Percentiles rank a stretch among this genome's conserved stretches.
These are phyloP conservation scores for Leccinellum rugosiceps DNA, from an alignment of 768 basidiomycete species.

Conservation along the genomic window DNA sequence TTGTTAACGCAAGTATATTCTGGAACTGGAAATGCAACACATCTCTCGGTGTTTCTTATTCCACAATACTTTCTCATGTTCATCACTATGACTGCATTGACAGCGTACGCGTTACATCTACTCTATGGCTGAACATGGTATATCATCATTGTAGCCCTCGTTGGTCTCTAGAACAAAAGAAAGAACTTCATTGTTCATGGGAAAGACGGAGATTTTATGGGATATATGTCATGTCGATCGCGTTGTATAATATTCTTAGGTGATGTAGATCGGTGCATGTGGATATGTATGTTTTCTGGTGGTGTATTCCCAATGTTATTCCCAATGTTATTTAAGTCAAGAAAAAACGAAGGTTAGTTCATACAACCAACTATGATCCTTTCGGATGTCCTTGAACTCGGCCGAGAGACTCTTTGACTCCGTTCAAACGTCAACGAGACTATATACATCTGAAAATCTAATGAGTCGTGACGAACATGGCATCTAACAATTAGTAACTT, in stretches of 20 bases:
- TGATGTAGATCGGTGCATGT: not conserved
- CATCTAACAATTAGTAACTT: too few relatives aligned
- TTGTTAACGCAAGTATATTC: slow-evolving; percentile 65
- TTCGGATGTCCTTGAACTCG: too few relatives aligned
- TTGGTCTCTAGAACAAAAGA: not conserved
- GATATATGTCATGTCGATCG: not conserved
- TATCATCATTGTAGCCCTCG: not conserved
- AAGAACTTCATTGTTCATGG: not conserved
- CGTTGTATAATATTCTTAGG: not conserved
- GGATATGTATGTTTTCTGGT: not conserved
- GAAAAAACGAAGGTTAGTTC: not conserved
- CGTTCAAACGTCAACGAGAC: too few relatives aligned
- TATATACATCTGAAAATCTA: too few relatives aligned
- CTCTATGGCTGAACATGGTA: slow-evolving; percentile 30
- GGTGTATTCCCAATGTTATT: not conserved
- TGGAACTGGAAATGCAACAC: slow-evolving; percentile 60
- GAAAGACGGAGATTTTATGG: too few relatives aligned
- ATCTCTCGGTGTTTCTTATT: slow-evolving; percentile 60
- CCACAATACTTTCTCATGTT: slow-evolving; percentile 49
- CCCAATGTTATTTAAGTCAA: not conserved
- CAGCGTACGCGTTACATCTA: slow-evolving; percentile 35
- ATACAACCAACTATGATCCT: too few relatives aligned
- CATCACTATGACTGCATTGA: slow-evolving; percentile 36
- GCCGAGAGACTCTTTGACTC: too few relatives aligned
- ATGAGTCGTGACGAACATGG: too few relatives aligned